Evolutionary conservation across 768 basidiomycete species (phyloP).

Genomic region (Trametes villosa): DNA sequence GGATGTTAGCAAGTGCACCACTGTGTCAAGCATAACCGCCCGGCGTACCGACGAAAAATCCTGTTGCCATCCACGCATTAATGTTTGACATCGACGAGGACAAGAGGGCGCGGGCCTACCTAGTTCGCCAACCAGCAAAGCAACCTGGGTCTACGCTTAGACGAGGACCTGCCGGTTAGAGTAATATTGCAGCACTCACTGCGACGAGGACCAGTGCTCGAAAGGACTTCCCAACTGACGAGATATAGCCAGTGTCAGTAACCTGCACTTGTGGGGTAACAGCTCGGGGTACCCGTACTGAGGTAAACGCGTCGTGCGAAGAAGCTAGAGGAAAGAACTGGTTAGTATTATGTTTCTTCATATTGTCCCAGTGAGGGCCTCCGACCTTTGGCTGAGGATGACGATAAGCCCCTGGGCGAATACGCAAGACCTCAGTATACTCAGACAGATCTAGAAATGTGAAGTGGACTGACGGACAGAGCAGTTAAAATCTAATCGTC

Average conservation of each 20-base stretch:
- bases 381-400: conserved; percentile 2
- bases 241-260: too few species aligned
- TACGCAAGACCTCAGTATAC: too few species aligned
- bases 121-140: conserved; percentile 3
- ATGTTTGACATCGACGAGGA: neutral
- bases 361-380: too few species aligned
- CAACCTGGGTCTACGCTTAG: neutral
- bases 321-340: neutral
- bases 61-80: too few species aligned
- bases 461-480: neutral
- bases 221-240: neutral
- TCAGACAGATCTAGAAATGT: neutral
- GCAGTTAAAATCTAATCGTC: neutral
- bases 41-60: neutral
- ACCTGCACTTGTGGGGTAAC: too few species aligned
- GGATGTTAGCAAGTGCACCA: too few species aligned
- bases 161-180: neutral
- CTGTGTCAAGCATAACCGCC: too few species aligned
- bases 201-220: neutral
- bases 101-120: neutral
- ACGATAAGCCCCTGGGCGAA: neutral
- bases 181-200: neutral
- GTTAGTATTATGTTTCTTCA: neutral
- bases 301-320: conserved; percentile 9
- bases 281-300: neutral